Evolutionary conservation across 345 rosid species (phyloP).

Genomic region (Boechera retrofracta): DNA sequence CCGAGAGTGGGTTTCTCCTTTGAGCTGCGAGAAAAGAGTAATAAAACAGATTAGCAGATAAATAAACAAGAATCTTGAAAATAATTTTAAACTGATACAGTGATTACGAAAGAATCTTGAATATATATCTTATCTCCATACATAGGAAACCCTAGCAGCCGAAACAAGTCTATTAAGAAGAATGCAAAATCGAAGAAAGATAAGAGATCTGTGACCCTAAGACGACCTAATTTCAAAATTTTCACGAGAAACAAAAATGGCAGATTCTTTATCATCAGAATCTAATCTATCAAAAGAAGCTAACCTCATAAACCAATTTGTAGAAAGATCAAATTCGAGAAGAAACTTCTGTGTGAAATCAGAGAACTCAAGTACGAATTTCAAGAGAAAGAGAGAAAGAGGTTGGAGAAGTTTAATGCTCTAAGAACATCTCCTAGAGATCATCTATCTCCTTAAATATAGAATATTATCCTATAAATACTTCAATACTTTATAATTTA

Average conservation of each 20-base stretch:
- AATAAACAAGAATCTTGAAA: not conserved
- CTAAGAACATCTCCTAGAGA: no score
- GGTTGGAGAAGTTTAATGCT: not conserved
- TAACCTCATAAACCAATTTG: slow-evolving; percentile 54
- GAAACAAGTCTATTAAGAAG: not conserved
- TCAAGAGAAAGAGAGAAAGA: not conserved
- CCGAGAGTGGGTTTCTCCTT: slow-evolving; percentile 97
- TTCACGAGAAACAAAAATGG: not conserved
- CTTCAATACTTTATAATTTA: no score
- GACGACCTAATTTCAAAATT: not conserved
- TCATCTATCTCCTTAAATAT: no score
- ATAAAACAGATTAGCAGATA: not conserved
- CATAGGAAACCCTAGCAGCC: slow-evolving; percentile 15
- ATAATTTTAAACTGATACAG: not conserved
- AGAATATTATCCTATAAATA: no score
- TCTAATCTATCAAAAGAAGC: not conserved
- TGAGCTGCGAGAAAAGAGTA: slow-evolving; percentile 58
- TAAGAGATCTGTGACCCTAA: not conserved
- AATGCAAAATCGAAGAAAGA: slow-evolving; percentile 6
- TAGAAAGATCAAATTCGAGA: slow-evolving; percentile 36
- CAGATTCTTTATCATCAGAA: slow-evolving; percentile 6
- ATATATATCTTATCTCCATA: no score
- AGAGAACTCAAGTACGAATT: not conserved
- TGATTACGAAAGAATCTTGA: not conserved
- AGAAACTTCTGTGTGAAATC: slow-evolving; percentile 1